phyloP scores from a whole-genome alignment of 1,284 basidiomycete genomes.

The Moesziomyces sp. region DNA sequence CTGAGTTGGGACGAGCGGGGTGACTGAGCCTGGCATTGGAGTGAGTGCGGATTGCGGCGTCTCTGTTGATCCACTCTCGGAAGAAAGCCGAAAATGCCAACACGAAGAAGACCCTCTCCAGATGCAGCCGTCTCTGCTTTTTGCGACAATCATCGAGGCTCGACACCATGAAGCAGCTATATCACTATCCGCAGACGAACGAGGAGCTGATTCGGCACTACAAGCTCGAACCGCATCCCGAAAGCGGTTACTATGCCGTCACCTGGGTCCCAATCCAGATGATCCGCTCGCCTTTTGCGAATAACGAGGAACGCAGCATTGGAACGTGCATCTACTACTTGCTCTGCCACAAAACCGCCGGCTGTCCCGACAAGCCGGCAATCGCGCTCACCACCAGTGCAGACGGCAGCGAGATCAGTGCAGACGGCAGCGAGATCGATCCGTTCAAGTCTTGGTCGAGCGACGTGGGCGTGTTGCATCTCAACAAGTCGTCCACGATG shows the following conservation, averaged over 20 bases:
- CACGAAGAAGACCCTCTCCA: too few relatives aligned
- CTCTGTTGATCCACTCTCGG: too few relatives aligned
- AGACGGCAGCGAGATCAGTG: slow-evolving; percentile 10
- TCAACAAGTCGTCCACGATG: slow-evolving; percentile 51
- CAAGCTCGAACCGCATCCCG: slow-evolving; percentile 49
- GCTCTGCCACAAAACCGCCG: slow-evolving; percentile 34
- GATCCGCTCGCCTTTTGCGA: slow-evolving; percentile 41
- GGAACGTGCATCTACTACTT: slow-evolving; percentile 52
- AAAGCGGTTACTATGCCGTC: slow-evolving; percentile 48
- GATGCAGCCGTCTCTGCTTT: too few relatives aligned
- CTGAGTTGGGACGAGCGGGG: too few relatives aligned
- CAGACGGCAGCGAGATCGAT: slow-evolving; percentile 17
- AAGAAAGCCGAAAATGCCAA: too few relatives aligned
- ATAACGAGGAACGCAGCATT: slow-evolving; percentile 31
- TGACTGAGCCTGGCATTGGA: too few relatives aligned
- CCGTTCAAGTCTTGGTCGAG: slow-evolving; percentile 39
- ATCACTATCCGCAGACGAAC: slow-evolving; percentile 41
- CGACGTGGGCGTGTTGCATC: slow-evolving; percentile 45
- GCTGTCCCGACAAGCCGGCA: slow-evolving; percentile 12
- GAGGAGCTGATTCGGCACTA: slow-evolving; percentile 38
- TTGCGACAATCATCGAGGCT: too few relatives aligned
- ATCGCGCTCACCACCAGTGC: slow-evolving; percentile 3
- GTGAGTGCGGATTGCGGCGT: too few relatives aligned
- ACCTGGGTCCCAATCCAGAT: slow-evolving; percentile 32
- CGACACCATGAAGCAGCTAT: slow-evolving; percentile 12